Evolutionary conservation across 805 yeast species (phyloP).

Genomic region (Candida nitratophila): DNA sequence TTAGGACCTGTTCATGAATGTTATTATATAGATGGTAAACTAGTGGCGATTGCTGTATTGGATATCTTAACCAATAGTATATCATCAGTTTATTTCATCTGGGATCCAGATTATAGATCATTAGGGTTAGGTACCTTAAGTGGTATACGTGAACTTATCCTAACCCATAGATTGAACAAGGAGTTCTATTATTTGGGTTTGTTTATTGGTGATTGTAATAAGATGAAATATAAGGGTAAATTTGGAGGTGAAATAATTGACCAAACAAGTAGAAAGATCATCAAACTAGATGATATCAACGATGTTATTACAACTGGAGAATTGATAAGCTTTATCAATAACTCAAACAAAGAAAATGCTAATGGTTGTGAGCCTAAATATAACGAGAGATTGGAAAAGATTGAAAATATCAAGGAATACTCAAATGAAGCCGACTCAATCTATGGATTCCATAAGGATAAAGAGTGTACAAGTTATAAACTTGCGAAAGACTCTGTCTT

Average conservation of each 20-base stretch:
- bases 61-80: conserved; percentile 72
- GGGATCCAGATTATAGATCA: conserved; percentile 74
- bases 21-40: conserved; percentile 54
- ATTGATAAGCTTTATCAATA: conserved; percentile 1
- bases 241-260: conserved; percentile 75
- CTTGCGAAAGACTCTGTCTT: conserved; percentile 5
- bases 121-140: conserved; percentile 73
- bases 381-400: conserved; percentile 7
- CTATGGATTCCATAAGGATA: conserved; percentile 23
- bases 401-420: conserved; percentile 5
- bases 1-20: conserved; percentile 74
- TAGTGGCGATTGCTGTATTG: conserved; percentile 70
- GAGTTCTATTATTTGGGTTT: conserved; percentile 74
- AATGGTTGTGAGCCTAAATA: conserved; percentile 4
- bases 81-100: conserved; percentile 81
- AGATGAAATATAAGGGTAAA: conserved; percentile 75
- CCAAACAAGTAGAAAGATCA: conserved; percentile 37
- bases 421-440: conserved; percentile 26
- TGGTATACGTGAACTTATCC: conserved; percentile 60
- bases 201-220: conserved; percentile 69
- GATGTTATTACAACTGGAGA: conserved; percentile 22
- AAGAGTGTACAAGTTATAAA: conserved; percentile 18
- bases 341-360: conserved; percentile 1
- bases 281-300: conserved; percentile 28
- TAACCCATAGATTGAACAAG: conserved; percentile 39